Evolutionary conservation across 192 early-diverging fungal genomes (phyloP).

Genomic region (Entomortierella lignicola): DNA sequence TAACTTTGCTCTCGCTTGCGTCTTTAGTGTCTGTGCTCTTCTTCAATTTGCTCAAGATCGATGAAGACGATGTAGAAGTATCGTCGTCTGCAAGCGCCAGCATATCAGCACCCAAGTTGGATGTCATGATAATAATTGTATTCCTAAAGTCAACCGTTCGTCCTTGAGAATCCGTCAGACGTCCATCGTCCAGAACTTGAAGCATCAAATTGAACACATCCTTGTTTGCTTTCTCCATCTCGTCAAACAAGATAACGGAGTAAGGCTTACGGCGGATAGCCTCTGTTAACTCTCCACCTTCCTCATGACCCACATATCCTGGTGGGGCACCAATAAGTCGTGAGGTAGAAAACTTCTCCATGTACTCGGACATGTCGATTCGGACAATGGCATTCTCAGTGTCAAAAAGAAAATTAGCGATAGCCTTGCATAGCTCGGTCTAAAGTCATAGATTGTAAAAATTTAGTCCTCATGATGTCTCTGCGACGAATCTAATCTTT

Average conservation of each 20-base stretch:
- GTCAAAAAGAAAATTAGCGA: conserved; percentile 83
- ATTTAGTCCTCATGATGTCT: too few species aligned
- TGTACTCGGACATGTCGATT: conserved; percentile 86
- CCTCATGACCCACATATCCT: conserved; percentile 83
- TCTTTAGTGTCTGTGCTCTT: background rate
- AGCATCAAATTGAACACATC: conserved; percentile 95
- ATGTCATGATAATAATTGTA: conserved; percentile 86
- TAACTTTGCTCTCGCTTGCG: conserved; percentile 53
- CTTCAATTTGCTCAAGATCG: conserved; percentile 5
- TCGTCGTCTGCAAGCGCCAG: conserved; percentile 63
- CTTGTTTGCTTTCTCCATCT: conserved; percentile 83
- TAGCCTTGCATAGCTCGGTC: conserved; percentile 80
- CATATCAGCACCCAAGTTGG: conserved; percentile 80
- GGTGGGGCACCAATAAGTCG: conserved; percentile 84
- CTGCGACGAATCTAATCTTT: too few species aligned
- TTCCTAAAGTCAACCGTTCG: conserved; percentile 83
- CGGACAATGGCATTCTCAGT: conserved; percentile 77
- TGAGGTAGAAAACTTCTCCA: conserved; percentile 76
- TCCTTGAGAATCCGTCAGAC: conserved; percentile 82
- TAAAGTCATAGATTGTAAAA: conserved; percentile 3
- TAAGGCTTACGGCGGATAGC: conserved; percentile 83
- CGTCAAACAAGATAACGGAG: conserved; percentile 81
- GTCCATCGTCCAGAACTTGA: conserved; percentile 90
- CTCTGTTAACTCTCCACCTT: conserved; percentile 83
- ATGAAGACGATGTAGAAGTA: conserved; percentile 10